Evolutionary conservation across 306 rosid species (phyloP).

Genomic region (Castanospermum australe): DNA sequence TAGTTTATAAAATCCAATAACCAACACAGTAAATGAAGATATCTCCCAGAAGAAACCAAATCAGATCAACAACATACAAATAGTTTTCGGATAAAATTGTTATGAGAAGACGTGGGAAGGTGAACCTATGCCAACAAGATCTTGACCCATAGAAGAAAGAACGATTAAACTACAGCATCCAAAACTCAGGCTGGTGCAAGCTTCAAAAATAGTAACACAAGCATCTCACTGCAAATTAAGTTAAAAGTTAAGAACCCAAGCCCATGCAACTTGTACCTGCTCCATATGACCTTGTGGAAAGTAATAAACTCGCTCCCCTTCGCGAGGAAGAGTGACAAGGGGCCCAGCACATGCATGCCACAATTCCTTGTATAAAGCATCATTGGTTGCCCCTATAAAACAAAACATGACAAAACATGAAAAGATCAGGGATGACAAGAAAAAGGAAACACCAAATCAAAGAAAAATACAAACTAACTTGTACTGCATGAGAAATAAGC

Average conservation of each 20-base stretch:
- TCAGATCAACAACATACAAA: not conserved
- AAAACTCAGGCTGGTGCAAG: not conserved
- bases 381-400: slow-evolving; percentile 53
- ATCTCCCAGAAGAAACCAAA: slow-evolving; percentile 8
- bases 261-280: slow-evolving; percentile 54
- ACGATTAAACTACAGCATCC: slow-evolving; percentile 2
- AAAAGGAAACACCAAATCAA: not conserved
- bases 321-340: slow-evolving; percentile 89
- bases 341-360: slow-evolving; percentile 99
- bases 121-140: not conserved
- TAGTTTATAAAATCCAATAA: not conserved
- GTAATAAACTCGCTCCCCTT: slow-evolving; percentile 92
- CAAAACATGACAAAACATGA: slow-evolving; percentile 2
- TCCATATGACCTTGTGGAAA: slow-evolving; percentile 99
- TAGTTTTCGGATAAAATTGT: not conserved
- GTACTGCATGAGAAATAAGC: not conserved
- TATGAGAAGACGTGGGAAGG: not conserved
- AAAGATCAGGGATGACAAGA: not conserved
- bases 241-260: not conserved
- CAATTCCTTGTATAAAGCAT: slow-evolving; percentile 88
- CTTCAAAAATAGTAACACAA: not conserved
- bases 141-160: not conserved
- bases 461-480: not conserved
- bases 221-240: not conserved
- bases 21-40: not conserved